phyloP scores from a whole-genome alignment of 306 rosid genomes.

The Trifolium pratense region DNA sequence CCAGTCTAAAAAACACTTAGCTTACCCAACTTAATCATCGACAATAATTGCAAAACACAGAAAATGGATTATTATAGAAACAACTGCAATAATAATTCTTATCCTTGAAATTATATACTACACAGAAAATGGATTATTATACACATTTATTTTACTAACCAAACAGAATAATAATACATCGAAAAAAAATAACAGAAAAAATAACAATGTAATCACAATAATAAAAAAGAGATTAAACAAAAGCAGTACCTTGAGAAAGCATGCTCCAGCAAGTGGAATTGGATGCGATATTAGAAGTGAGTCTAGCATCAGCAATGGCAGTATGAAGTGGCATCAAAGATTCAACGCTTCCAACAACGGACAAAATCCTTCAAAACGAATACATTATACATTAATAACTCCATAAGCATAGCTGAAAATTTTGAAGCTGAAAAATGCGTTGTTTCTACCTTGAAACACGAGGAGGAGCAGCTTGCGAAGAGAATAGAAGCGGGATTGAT shows the following conservation, averaged over 20 bases:
- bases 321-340: conserved; percentile 91
- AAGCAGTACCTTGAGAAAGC: conserved; percentile 80
- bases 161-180: neutral
- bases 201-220: neutral
- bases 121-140: no score
- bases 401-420: neutral
- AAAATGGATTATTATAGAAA: neutral
- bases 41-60: neutral
- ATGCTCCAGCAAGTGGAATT: conserved; percentile 81
- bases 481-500: conserved; percentile 41
- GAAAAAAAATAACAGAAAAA: neutral
- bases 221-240: neutral
- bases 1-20: neutral
- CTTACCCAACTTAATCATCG: neutral
- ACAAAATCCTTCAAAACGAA: conserved; percentile 52
- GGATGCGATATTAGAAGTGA: conserved; percentile 76
- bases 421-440: neutral
- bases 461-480: conserved; percentile 56
- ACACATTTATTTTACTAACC: no score
- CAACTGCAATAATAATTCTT: neutral
- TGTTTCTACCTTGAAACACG: conserved; percentile 60
- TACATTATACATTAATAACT: neutral
- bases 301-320: conserved; percentile 83
- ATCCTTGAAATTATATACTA: neutral
- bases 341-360: conserved; percentile 68